These are phyloP conservation scores for Russula sp. DNA, from an alignment of 768 basidiomycete species.

Conservation along the genomic window DNA sequence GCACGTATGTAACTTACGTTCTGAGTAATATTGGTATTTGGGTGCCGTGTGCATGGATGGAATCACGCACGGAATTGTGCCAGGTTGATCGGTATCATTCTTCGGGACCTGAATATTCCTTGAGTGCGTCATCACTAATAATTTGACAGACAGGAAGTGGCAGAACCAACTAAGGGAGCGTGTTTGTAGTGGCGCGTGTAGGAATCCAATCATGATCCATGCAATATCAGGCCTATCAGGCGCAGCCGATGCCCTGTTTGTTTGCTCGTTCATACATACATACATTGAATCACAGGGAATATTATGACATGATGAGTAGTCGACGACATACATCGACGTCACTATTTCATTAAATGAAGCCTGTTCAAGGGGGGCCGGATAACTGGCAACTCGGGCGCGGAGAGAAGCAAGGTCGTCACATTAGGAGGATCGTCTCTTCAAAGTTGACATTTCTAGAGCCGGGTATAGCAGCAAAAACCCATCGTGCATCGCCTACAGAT, in stretches of 20 bases:
- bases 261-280: background rate
- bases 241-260: constrained; percentile 1
- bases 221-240: background rate
- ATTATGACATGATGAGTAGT: background rate
- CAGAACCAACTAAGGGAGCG: constrained; percentile 1
- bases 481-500: constrained; percentile 1
- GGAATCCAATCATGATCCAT: constrained; percentile 16
- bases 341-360: constrained; percentile 9
- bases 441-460: background rate
- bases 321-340: background rate
- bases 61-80: background rate
- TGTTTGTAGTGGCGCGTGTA: constrained; percentile 3
- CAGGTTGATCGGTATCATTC: background rate
- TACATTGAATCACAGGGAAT: constrained; percentile 4
- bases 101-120: constrained; percentile 5
- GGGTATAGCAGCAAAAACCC: background rate
- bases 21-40: background rate
- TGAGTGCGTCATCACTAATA: background rate
- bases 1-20: background rate
- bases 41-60: background rate
- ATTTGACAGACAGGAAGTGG: background rate
- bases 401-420: background rate
- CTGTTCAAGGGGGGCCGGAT: background rate
- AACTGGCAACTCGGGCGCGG: background rate
- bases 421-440: constrained; percentile 16